Evolutionary conservation across 1,139 yeast species (phyloP).

Genomic region (Suhomyces guaymorum): DNA sequence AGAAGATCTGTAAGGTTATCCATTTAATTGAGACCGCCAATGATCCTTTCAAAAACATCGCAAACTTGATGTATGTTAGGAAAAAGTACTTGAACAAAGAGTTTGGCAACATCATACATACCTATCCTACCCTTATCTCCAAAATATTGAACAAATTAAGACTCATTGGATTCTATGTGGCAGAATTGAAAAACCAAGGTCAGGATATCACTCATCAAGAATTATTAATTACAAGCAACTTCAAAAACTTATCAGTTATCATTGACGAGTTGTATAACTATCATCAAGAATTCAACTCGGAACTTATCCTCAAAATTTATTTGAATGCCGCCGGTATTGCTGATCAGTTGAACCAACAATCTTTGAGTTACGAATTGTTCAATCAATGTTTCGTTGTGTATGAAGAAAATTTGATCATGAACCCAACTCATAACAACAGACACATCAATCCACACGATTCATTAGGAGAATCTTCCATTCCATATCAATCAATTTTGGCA

Average conservation of each 20-base stretch:
- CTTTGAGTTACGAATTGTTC: slow-evolving; percentile 81
- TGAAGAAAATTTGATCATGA: slow-evolving; percentile 63
- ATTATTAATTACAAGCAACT: slow-evolving; percentile 48
- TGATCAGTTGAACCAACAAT: slow-evolving; percentile 61
- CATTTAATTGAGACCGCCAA: slow-evolving; percentile 54
- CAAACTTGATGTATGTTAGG: slow-evolving; percentile 56
- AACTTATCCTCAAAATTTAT: slow-evolving; percentile 51
- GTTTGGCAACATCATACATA: slow-evolving; percentile 55
- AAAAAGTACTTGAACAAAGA: slow-evolving; percentile 58
- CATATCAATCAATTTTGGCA: slow-evolving; percentile 42
- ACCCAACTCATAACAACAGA: slow-evolving; percentile 18
- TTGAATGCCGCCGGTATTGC: slow-evolving; percentile 66
- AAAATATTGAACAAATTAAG: slow-evolving; percentile 61
- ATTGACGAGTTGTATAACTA: slow-evolving; percentile 65
- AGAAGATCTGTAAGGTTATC: slow-evolving; percentile 68
- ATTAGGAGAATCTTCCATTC: slow-evolving; percentile 38
- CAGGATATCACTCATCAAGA: slow-evolving; percentile 25
- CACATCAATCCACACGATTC: slow-evolving; percentile 38
- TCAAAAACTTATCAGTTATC: slow-evolving; percentile 73
- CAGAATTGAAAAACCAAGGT: slow-evolving; percentile 18
- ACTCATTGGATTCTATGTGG: slow-evolving; percentile 39
- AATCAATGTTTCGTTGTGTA: slow-evolving; percentile 85
- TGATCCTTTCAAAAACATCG: slow-evolving; percentile 53
- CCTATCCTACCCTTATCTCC: slow-evolving; percentile 75
- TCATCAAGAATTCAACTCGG: slow-evolving; percentile 50